Evolutionary conservation across 768 basidiomycete species (phyloP), one percentile per base, ranked within the genome.

Genomic region (Tulasnella sp.): DNA sequence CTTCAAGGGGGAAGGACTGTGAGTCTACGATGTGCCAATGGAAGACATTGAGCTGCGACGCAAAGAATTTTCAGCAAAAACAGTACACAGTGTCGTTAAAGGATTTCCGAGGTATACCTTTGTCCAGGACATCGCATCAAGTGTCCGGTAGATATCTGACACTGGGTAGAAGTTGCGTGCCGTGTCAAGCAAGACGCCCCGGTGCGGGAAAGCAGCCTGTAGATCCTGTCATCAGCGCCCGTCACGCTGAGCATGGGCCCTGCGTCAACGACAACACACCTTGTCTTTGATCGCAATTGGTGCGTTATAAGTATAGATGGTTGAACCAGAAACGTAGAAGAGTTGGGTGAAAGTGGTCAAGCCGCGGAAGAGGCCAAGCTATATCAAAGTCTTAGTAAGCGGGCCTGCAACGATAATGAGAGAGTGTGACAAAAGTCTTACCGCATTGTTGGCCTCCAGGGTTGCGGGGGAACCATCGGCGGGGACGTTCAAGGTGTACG

Each of bases 21-120:
- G 82, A 81, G 70, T 93, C 90, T 34, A 82, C 81, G 59, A 88
- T 75, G 67, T 92, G 90, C 89, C 88, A 92, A 64, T 92, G 87
- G 65, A 92, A 79, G 1, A 79, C 80, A 69, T 83, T 89, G 51
- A 88, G 78, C 81, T 83, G 49, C 49, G 19, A 29, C 44, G 43
- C 30, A 43, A 45, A 59, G 34, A 38, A 7, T 5, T 38, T 7
- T 56, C 13, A 62, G 59, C 24, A 53, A 42, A n/a, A n/a, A n/a
- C n/a, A 13, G 58, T 27, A 23, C 13, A 34, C 17, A 32, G 45
- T 29, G 21, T 44, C 19, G 19, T 23, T 15, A 15, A 30, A 30
- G 26, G 41, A 21, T 30, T 13, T 23, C 2, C 23, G 42, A 65
- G 66, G 59, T 67, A 26, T 59, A 78, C 79, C 71, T 86, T 90